A percentile compares a stretch with the other conserved stretches of the same genome.
Evolutionary conservation across 2,329 filamentous ascomycete genomes (phyloP).

Genomic region (Fusarium sp.): DNA sequence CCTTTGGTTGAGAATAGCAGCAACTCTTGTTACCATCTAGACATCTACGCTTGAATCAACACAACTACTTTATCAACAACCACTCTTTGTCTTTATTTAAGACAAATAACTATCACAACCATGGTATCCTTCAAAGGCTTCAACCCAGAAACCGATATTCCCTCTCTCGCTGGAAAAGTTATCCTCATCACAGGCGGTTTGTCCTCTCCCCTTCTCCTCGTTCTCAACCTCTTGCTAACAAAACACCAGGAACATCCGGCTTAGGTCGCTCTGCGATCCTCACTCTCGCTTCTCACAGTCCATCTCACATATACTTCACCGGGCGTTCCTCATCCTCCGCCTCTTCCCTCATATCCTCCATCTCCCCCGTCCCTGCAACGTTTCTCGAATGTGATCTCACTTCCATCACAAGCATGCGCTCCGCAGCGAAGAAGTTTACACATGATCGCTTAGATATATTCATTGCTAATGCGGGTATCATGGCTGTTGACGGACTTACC

Average conservation of each 20-base stretch:
- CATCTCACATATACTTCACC: constrained; percentile 66
- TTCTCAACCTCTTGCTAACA: neutral
- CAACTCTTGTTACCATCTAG: neutral
- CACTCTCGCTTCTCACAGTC: constrained; percentile 55
- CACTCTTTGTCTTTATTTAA: neutral
- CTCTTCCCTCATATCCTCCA: constrained; percentile 57
- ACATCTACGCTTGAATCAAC: neutral
- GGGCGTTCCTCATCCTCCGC: constrained; percentile 61
- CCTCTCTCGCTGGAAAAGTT: constrained; percentile 60
- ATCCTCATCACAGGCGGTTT: constrained; percentile 65
- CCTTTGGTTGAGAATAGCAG: neutral
- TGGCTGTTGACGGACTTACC: constrained; percentile 47
- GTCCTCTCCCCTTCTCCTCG: neutral
- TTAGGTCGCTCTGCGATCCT: constrained; percentile 47
- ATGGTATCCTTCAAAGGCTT: constrained; percentile 38
- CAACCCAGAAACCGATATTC: constrained; percentile 59
- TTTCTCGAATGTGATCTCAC: constrained; percentile 62
- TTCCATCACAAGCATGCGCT: constrained; percentile 61
- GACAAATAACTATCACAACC: neutral
- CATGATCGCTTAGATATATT: constrained; percentile 58
- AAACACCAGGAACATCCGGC: constrained; percentile 51
- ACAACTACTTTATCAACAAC: neutral
- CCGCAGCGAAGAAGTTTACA: constrained; percentile 57
- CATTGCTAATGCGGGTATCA: constrained; percentile 55
- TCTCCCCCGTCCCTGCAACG: constrained; percentile 43